These are phyloP conservation scores for Aureobasidium namibiae DNA, from an alignment of 2,329 filamentous ascomycete genomes.

Conservation along the genomic window DNA sequence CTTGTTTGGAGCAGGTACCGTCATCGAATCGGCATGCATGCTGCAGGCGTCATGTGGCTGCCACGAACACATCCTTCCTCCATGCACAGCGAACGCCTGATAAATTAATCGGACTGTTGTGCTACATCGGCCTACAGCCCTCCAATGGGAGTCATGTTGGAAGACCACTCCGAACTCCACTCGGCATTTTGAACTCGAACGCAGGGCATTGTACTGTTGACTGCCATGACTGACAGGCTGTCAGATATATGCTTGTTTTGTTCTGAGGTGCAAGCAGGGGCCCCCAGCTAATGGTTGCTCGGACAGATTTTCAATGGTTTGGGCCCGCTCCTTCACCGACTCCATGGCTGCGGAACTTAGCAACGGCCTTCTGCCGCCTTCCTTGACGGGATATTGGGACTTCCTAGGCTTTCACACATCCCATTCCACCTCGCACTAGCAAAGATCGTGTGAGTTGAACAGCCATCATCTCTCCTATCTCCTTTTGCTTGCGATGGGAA, in stretches of 20 bases:
- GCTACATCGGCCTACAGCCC: background rate
- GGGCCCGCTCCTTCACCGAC: background rate
- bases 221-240: background rate
- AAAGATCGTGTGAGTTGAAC: background rate
- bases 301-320: background rate
- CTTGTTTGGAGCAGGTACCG: background rate
- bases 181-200: background rate
- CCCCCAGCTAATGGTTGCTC: background rate
- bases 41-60: conserved; percentile 8
- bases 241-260: background rate
- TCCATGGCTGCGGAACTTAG: conserved; percentile 1
- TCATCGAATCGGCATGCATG: background rate
- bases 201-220: background rate
- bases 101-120: background rate
- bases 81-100: background rate
- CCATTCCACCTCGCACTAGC: background rate
- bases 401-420: background rate
- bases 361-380: background rate
- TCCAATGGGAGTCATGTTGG: background rate
- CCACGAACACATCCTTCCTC: background rate
- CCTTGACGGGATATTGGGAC: background rate
- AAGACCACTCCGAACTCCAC: background rate
- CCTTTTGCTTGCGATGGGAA: background rate
- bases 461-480: background rate
- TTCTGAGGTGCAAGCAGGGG: background rate